These are phyloP conservation scores for Colletotrichum neosansevieriae DNA, from an alignment of 2,329 filamentous ascomycete genomes.

Conservation along the genomic window DNA sequence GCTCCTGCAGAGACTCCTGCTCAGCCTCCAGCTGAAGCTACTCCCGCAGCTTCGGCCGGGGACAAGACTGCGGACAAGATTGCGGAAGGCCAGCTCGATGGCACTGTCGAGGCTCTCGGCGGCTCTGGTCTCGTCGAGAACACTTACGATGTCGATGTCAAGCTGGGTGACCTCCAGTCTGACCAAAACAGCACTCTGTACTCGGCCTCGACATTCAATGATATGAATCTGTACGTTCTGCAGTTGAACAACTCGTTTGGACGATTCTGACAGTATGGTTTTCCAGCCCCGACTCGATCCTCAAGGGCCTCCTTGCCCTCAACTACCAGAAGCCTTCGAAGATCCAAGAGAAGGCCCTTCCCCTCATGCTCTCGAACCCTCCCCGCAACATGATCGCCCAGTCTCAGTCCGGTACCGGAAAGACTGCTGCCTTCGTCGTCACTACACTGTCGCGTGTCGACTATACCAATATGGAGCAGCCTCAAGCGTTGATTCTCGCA, in stretches of 20 bases:
- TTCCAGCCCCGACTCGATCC: conserved; percentile 65
- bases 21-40: conserved; percentile 41
- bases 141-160: conserved; percentile 91
- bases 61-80: conserved; percentile 1
- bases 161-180: conserved; percentile 87
- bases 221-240: conserved; percentile 81
- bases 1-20: conserved; percentile 38
- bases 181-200: conserved; percentile 89
- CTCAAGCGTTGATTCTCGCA: conserved; percentile 90
- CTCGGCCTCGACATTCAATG: conserved; percentile 85
- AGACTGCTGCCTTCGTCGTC: conserved; percentile 95
- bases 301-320: conserved; percentile 82
- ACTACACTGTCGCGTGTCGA: conserved; percentile 92
- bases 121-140: conserved; percentile 75
- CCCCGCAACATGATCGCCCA: conserved; percentile 95
- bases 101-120: conserved; percentile 50
- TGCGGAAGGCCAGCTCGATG: conserved; percentile 50
- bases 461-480: conserved; percentile 72
- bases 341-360: conserved; percentile 95
- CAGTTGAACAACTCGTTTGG: not conserved
- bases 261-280: conserved; percentile 13
- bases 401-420: conserved; percentile 98
- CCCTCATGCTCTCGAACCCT: conserved; percentile 88
- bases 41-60: conserved; percentile 42
- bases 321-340: conserved; percentile 96